These are phyloP conservation scores for Kazachstania bromeliacearum DNA, from an alignment of 805 yeast genomes.

Conservation along the genomic window DNA sequence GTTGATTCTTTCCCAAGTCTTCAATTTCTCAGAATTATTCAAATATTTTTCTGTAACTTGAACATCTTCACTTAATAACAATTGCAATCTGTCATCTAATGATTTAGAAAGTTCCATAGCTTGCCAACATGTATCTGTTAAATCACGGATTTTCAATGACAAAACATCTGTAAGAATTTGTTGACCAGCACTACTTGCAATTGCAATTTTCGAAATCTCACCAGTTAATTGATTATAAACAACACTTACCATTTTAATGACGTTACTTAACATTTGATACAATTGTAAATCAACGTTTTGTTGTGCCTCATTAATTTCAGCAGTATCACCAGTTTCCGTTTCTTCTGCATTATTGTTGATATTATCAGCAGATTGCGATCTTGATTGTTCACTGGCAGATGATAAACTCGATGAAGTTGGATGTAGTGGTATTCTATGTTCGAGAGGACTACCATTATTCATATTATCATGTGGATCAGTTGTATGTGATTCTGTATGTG, in stretches of 20 bases:
- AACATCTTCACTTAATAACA: constrained; percentile 29
- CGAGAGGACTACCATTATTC: neutral
- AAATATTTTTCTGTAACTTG: constrained; percentile 30
- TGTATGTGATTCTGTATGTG: neutral
- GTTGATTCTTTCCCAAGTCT: constrained; percentile 81
- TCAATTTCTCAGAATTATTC: constrained; percentile 43
- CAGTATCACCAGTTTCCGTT: too few relatives aligned
- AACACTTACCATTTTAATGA: constrained; percentile 61
- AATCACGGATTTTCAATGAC: constrained; percentile 61
- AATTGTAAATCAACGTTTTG: constrained; percentile 58
- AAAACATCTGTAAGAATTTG: constrained; percentile 27
- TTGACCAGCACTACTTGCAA: constrained; percentile 37
- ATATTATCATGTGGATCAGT: neutral
- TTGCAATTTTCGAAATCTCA: constrained; percentile 57
- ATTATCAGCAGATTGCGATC: neutral
- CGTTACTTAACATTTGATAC: constrained; percentile 52
- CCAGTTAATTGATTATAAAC: constrained; percentile 66
- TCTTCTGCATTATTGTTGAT: too few relatives aligned
- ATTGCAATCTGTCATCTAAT: constrained; percentile 45
- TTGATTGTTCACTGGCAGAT: neutral
- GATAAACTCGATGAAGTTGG: constrained; percentile 10
- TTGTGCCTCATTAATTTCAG: constrained; percentile 18
- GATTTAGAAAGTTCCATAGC: constrained; percentile 77
- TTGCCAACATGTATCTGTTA: constrained; percentile 64
- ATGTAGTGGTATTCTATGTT: neutral